phyloP scores from a whole-genome alignment of 805 yeast genomes.

The Kodamaea kaohsiungensis region DNA sequence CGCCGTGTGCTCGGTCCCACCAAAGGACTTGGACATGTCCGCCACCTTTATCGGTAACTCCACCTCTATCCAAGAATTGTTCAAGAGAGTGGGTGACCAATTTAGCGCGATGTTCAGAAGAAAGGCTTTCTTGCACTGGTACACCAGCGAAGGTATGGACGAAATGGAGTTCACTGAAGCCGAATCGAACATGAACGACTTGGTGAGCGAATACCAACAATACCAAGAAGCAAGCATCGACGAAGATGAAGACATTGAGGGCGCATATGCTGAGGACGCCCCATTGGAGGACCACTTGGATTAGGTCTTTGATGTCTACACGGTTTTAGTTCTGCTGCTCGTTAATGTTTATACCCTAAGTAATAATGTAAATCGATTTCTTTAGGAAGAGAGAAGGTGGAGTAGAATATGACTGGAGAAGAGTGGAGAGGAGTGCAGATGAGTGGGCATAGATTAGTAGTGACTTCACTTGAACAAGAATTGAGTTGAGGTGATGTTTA shows the following conservation, averaged over 20 bases:
- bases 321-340: constrained; percentile 10
- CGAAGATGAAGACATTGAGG: constrained; percentile 72
- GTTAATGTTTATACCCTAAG: constrained; percentile 12
- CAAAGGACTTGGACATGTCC: constrained; percentile 80
- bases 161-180: constrained; percentile 94
- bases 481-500: too few species aligned
- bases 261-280: constrained; percentile 57
- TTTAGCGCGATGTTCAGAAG: constrained; percentile 91
- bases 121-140: constrained; percentile 96
- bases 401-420: not conserved
- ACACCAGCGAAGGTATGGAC: constrained; percentile 95
- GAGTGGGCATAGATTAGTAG: too few species aligned
- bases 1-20: constrained; percentile 89
- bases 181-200: constrained; percentile 85
- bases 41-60: constrained; percentile 94
- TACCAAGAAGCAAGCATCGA: constrained; percentile 82
- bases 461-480: too few species aligned
- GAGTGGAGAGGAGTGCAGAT: too few species aligned
- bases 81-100: constrained; percentile 86
- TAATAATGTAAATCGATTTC: constrained; percentile 7
- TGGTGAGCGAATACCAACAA: constrained; percentile 87
- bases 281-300: constrained; percentile 56
- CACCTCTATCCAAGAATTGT: constrained; percentile 88
- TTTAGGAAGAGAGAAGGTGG: not conserved
- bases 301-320: constrained; percentile 16